Base-by-base conservation (phyloP, 2,329 filamentous ascomycete species). In the Aureobasidium musti region DNA sequence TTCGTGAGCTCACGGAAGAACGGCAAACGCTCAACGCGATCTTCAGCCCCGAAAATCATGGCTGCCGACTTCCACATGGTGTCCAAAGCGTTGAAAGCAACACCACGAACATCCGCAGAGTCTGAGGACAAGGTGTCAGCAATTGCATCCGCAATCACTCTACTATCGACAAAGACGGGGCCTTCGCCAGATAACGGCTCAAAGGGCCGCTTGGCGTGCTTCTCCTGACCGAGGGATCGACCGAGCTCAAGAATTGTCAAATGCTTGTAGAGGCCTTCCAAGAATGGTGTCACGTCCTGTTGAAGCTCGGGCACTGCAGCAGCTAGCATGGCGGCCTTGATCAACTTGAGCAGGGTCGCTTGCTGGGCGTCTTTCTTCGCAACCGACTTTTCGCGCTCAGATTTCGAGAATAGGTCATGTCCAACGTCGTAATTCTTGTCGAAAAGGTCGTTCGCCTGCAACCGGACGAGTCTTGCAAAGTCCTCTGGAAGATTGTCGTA, bases 161-260 rank as follows among this genome's bases (percentile, higher is more conserved):
- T 85, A n/a, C 89, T 92, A 72, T 98, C 95, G 61, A 99, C 87
- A 70, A 88, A 90, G 4, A 98, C 83, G 1, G 91, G 90, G 0
- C 95, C 95, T 74, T 99, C 95, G 21, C 95, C 93, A 45, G 89
- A 87, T 57, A 87, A 86, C 3, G 95, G 91, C 74, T 97, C 88
- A 73, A 99, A 99, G 0, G 89, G 86, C 69, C 89, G 91, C 67
- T 83, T 86, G 66, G 83, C 86, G 71, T 93, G 90, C 78, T 94
- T 93, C 69, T 90, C 80, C 66, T 92, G 88, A 23, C 92, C 87
- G 39, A 98, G 82, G n/a, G 92, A 89, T 67, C 89, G 87, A 10
- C 93, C 94, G 28, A 99, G 83, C 77, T 99, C 95, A 35, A 99
- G 81, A 52, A 99, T 86, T 2, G 92, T 90, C 71, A 99, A 94